A percentile compares a stretch with the other conserved stretches of the same genome.
Evolutionary conservation across 2,329 filamentous ascomycete species (phyloP).

Genomic region (Pyrenochaeta sp.): DNA sequence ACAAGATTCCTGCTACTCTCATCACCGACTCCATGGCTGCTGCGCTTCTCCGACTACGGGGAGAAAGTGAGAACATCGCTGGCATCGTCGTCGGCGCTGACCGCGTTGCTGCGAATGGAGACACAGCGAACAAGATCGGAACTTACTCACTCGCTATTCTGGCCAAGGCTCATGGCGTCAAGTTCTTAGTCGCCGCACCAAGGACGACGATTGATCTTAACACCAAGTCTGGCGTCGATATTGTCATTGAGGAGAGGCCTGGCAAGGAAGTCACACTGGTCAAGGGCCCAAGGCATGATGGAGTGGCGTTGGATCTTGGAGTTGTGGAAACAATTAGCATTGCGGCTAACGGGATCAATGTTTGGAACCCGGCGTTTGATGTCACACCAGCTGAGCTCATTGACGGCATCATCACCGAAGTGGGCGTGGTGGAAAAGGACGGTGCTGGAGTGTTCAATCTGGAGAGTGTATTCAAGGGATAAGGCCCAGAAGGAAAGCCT

Average conservation of each 20-base stretch:
- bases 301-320: conserved; percentile 69
- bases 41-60: conserved; percentile 75
- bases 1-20: conserved; percentile 87
- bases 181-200: conserved; percentile 93
- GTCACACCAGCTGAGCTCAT: conserved; percentile 89
- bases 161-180: conserved; percentile 84
- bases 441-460: conserved; percentile 72
- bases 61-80: conserved; percentile 69
- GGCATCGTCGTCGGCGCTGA: conserved; percentile 95
- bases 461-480: conserved; percentile 49
- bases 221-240: conserved; percentile 78
- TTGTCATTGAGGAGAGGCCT: conserved; percentile 89
- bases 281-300: conserved; percentile 73
- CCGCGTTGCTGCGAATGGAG: conserved; percentile 92
- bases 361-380: conserved; percentile 98
- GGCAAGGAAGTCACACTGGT: conserved; percentile 83
- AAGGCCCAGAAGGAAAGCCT: conserved; percentile 32
- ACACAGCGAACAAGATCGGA: conserved; percentile 98
- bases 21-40: conserved; percentile 98
- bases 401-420: conserved; percentile 93
- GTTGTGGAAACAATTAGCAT: conserved; percentile 77
- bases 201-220: conserved; percentile 90
- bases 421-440: conserved; percentile 83
- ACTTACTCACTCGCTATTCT: conserved; percentile 94
- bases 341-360: conserved; percentile 76